These are phyloP conservation scores for Bidens hawaiensis DNA, from an alignment of 140 eudicot species.

Conservation along the genomic window DNA sequence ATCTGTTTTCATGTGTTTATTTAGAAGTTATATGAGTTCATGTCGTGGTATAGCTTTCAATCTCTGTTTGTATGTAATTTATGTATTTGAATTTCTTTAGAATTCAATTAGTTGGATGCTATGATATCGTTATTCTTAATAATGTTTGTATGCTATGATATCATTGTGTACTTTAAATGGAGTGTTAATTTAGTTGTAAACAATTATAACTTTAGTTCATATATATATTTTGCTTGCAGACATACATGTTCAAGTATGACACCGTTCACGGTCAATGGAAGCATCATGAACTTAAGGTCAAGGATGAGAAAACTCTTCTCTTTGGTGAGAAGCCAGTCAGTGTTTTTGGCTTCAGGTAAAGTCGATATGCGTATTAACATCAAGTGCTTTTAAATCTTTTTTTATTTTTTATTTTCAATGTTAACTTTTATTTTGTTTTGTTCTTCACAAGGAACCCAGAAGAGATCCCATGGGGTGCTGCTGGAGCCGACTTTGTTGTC, in stretches of 20 bases:
- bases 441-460: constrained; percentile 69
- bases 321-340: constrained; percentile 74
- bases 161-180: not conserved
- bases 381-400: not conserved
- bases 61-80: not conserved
- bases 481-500: constrained; percentile 87
- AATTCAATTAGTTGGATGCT: not conserved
- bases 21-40: not conserved
- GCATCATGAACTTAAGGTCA: constrained; percentile 77
- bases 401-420: not conserved
- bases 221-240: constrained; percentile 37
- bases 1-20: not conserved
- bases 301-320: constrained; percentile 92
- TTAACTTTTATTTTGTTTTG: not conserved
- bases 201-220: not conserved
- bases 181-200: not conserved
- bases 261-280: constrained; percentile 95
- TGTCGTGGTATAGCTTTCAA: not conserved
- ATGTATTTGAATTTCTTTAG: too few relatives aligned
- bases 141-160: not conserved
- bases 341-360: constrained; percentile 75
- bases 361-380: not conserved
- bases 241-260: constrained; percentile 92
- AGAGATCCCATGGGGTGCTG: constrained; percentile 95
- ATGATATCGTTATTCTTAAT: not conserved